Percentiles rank a stretch among this genome's conserved stretches.
These are phyloP conservation scores for Castanospermum australe DNA, from an alignment of 306 rosid species.

Conservation along the genomic window DNA sequence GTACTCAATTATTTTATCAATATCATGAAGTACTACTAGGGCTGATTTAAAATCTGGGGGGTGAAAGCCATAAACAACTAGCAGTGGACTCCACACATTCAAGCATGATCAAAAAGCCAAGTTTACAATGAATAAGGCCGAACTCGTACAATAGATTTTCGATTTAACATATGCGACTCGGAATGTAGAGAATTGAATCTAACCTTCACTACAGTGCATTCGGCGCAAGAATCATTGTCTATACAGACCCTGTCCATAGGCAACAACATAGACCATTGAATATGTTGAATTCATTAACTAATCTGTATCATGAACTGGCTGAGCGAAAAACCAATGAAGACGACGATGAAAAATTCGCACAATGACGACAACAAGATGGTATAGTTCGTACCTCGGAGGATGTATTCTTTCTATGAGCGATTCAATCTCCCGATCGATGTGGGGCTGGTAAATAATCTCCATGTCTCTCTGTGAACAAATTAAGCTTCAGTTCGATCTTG, in stretches of 20 bases:
- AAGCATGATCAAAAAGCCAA: background rate
- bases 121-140: background rate
- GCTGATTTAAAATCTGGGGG: background rate
- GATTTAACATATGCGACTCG: conserved; percentile 9
- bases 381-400: conserved; percentile 71
- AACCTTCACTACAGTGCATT: conserved; percentile 87
- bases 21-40: background rate
- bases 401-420: conserved; percentile 78
- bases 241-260: conserved; percentile 66
- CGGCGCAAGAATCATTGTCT: conserved; percentile 72
- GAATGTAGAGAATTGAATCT: conserved; percentile 7
- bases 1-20: background rate
- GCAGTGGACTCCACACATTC: background rate
- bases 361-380: background rate
- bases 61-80: background rate
- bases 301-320: background rate
- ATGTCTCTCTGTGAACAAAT: conserved; percentile 29
- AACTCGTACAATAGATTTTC: background rate
- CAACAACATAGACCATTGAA: background rate
- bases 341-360: background rate
- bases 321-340: background rate
- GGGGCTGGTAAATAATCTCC: conserved; percentile 60
- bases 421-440: conserved; percentile 65
- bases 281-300: background rate
- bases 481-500: background rate